Percentiles rank a stretch among this genome's conserved stretches.
Evolutionary conservation across 139 green algal genomes (phyloP).

Genomic region (Chlamydomonas sp.): DNA sequence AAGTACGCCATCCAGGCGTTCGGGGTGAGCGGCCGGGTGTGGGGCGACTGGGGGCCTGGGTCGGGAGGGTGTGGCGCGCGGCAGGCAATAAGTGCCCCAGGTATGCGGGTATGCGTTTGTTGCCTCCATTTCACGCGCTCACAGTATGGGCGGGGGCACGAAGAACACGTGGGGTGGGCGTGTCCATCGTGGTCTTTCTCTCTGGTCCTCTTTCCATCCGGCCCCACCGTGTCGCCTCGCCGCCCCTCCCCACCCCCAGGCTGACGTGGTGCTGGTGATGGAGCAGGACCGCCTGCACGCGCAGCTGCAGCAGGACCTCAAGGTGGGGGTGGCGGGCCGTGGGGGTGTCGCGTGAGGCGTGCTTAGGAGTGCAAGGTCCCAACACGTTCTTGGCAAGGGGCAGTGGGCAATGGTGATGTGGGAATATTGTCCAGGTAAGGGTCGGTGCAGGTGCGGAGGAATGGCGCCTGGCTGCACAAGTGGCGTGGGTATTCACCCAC

Average conservation of each 20-base stretch:
- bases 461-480: not conserved
- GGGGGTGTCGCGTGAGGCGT: not conserved
- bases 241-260: slow-evolving; percentile 37
- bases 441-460: not conserved
- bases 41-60: not conserved
- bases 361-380: too few species aligned
- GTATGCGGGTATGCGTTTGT: too few species aligned
- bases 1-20: slow-evolving; percentile 80
- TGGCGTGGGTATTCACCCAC: not conserved
- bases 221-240: too few species aligned
- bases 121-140: too few species aligned
- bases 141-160: too few species aligned
- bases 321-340: slow-evolving; percentile 26
- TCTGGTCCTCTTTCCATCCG: too few species aligned
- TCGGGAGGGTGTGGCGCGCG: not conserved
- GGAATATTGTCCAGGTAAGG: too few species aligned
- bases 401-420: too few species aligned
- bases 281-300: slow-evolving; percentile 87
- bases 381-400: too few species aligned
- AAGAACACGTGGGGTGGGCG: too few species aligned
- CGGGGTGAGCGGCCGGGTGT: slow-evolving; percentile 42
- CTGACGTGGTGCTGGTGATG: slow-evolving; percentile 90
- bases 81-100: too few species aligned
- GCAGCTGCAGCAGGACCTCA: slow-evolving; percentile 70
- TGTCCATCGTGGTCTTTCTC: too few species aligned